Base-by-base conservation (phyloP, 768 basidiomycete genomes). In the Tulasnella sp. region DNA sequence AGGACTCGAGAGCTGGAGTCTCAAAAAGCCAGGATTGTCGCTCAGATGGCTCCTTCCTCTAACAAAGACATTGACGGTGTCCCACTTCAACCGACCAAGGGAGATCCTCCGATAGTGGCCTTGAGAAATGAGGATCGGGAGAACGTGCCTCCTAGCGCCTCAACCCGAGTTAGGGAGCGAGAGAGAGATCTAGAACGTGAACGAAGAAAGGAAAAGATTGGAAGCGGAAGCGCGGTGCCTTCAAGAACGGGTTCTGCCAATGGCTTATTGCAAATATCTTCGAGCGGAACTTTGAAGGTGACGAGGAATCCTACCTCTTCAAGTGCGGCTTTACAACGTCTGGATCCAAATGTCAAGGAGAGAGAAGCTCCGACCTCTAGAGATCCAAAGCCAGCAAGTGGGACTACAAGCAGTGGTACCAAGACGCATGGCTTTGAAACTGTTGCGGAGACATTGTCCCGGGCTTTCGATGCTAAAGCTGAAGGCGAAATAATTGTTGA, bases 1-100 rank as follows among this genome's bases (percentile, higher is more conserved):
- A 31, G 54, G 45, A 56, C 31, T 16, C 83, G 88, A 65, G 87
- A 89, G 65, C 68, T 92, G 32, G 89, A 89, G 63, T 77, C 78
- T 9, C 90, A 91, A 67, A 93, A 93, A 67, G 89, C 89, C 42
- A 72, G 89, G 49, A 91, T 93, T 53, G 90, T 93, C 1, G 85
- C 87, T 43, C 87, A 92, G 69, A 92, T 92, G 89, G 86, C 79
- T 3, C 82, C 55, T 5, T n/a, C n/a, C n/a, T n/a, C n/a, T n/a
- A n/a, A n/a, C n/a, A n/a, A n/a, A n/a, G n/a, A n/a, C n/a, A n/a
- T n/a, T n/a, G n/a, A n/a, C n/a, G n/a, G n/a, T n/a, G n/a, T n/a
- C n/a, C n/a, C n/a, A 29, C 29, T 2, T 27, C 28, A 13, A 31
- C 29, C 12, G 49, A 40, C 13, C 31, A 27, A 31, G 39, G 5